Base-by-base conservation (phyloP, 495 filamentous ascomycete species). In the Podospora comata region DNA sequence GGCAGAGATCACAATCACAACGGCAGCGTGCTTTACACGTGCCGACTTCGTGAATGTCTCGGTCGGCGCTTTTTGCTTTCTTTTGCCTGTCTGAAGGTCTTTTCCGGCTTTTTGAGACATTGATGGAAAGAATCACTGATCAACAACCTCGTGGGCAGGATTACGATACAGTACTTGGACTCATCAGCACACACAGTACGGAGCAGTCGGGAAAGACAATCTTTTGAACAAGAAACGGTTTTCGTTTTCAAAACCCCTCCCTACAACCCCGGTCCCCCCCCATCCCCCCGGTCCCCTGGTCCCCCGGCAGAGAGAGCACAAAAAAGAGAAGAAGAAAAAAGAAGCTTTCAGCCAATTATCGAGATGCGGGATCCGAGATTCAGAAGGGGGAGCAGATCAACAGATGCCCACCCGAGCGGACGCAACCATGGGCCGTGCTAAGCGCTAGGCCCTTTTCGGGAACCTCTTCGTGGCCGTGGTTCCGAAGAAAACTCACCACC, bases 291-390 rank as follows among this genome's bases (percentile, higher is more conserved):
- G 26, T 5, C 59, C 30, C 9, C 20, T 61, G 30, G 26, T 5
- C 30, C 57, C 30, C 9, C 20, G 60, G 30, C 20, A 48, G 26
- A 34, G 56, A 13, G 39, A 2, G 9, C 15, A 48, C 0, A 60
- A 57, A 67, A 58, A 23, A 32, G 27, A 7, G 57, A 11, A 3
- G 19, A 48, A 13, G 23, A 53, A 56, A 39, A 65, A 9, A 60
- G 55, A 48, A 30, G 57, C 30, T 55, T 26, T 54, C 55, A 58
- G 58, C 67, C 63, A 66, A 69, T 69, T 57, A 66, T 70, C 68
- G 53, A 54, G 44, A 70, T 70, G 68, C 65, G 65, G 64, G 64
- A 62, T 48, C 64, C 63, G 30, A 57, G 68, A 67, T 70, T 70
- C 68, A 70, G 30, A 64, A 23, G 39, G 39, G 15, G 39, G 23